Evolutionary conservation across 345 rosid genomes (phyloP).

Genomic region (Acer campestre): DNA sequence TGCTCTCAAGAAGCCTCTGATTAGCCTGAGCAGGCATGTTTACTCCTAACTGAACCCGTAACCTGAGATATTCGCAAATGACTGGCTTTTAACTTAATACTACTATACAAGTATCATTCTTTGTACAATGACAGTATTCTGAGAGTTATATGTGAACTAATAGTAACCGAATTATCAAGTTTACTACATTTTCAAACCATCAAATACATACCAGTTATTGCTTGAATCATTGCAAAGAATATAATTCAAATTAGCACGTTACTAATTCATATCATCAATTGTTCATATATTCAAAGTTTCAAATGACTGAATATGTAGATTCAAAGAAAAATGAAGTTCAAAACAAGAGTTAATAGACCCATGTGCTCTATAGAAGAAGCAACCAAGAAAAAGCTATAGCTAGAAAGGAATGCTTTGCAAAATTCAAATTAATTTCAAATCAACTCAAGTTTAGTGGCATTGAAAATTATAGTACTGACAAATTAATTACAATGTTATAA

Average conservation of each 20-base stretch:
- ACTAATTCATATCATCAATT: background rate
- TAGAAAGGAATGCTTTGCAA: background rate
- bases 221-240: background rate
- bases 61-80: constrained; percentile 37
- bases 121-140: no score
- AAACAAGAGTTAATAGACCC: background rate
- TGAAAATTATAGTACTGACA: background rate
- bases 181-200: background rate
- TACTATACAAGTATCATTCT: background rate
- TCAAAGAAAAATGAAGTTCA: background rate
- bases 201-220: background rate
- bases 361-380: background rate
- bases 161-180: background rate
- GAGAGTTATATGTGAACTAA: no score
- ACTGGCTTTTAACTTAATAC: background rate
- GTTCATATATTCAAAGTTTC: background rate
- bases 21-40: constrained; percentile 97
- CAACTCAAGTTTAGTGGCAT: background rate
- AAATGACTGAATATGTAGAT: background rate
- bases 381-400: background rate
- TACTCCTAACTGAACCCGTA: constrained; percentile 89
- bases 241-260: background rate
- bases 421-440: constrained; percentile 4
- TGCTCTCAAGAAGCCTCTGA: constrained; percentile 51
- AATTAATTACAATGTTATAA: background rate